These are phyloP conservation scores for Pholiota adiposa DNA, from an alignment of 1,284 basidiomycete species.

Conservation along the genomic window DNA sequence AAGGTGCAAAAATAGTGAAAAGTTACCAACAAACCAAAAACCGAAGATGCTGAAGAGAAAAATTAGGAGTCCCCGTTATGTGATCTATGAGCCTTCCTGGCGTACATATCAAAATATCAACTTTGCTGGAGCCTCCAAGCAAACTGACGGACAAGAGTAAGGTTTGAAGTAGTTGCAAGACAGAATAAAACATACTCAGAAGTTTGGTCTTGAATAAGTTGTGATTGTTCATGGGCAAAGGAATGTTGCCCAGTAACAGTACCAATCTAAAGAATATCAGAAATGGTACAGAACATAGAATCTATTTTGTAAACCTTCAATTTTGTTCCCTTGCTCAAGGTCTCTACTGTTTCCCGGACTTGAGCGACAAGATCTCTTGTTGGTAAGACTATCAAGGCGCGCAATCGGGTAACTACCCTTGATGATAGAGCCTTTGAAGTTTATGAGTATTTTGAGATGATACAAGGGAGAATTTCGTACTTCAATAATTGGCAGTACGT, in stretches of 20 bases:
- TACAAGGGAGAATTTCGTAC: conserved; percentile 40
- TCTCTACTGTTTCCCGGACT: conserved; percentile 91
- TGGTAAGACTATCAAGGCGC: conserved; percentile 93
- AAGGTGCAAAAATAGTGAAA: conserved; percentile 3
- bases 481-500: conserved; percentile 92
- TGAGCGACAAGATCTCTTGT: conserved; percentile 96
- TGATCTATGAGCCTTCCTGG: conserved; percentile 97
- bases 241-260: conserved; percentile 85
- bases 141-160: conserved; percentile 42
- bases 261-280: conserved; percentile 60
- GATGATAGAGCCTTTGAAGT: conserved; percentile 64
- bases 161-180: neutral
- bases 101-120: conserved; percentile 95
- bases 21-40: conserved; percentile 66
- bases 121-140: conserved; percentile 80
- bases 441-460: neutral
- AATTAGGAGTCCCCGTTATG: conserved; percentile 84
- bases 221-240: conserved; percentile 80
- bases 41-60: conserved; percentile 91
- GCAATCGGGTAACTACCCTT: conserved; percentile 79
- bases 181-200: conserved; percentile 41
- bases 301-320: conserved; percentile 65
- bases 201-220: conserved; percentile 62
- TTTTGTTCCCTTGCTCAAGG: conserved; percentile 82
- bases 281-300: neutral